phyloP scores from a whole-genome alignment of 2,329 filamentous ascomycete species.

The Pestalotiopsis sp. region DNA sequence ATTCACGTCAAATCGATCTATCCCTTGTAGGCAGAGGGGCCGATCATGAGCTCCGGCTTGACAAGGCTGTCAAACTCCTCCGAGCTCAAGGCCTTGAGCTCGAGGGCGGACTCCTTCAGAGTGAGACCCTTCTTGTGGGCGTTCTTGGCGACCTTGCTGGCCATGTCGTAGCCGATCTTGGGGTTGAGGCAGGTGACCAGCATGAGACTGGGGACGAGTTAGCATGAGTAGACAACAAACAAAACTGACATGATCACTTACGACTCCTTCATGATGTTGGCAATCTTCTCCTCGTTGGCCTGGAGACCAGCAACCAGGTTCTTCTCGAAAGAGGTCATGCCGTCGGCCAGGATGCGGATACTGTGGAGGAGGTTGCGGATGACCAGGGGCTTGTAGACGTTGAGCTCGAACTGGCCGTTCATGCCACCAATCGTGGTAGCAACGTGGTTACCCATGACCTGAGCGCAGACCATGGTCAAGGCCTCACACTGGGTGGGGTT shows the following conservation, averaged over 20 bases:
- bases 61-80: constrained; percentile 91
- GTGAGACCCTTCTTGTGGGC: constrained; percentile 98
- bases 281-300: constrained; percentile 92
- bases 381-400: constrained; percentile 97
- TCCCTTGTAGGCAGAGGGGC: constrained; percentile 65
- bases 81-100: constrained; percentile 83
- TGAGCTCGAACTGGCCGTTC: constrained; percentile 98
- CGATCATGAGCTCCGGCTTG: constrained; percentile 92
- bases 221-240: background rate
- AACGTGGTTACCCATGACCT: constrained; percentile 97
- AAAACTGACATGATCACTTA: constrained; percentile 45
- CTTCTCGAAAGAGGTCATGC: constrained; percentile 93
- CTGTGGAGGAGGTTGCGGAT: constrained; percentile 96
- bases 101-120: constrained; percentile 89
- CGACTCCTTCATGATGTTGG: constrained; percentile 90
- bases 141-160: constrained; percentile 95
- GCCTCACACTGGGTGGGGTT: constrained; percentile 99
- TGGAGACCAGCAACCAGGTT: constrained; percentile 85
- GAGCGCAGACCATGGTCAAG: constrained; percentile 94
- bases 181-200: constrained; percentile 97
- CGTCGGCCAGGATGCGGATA: constrained; percentile 81
- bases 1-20: constrained; percentile 24
- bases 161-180: constrained; percentile 97
- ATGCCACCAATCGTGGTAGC: constrained; percentile 92
- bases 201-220: constrained; percentile 71